Evolutionary conservation across 345 rosid species (phyloP).

Genomic region (Arabis hirsuta): DNA sequence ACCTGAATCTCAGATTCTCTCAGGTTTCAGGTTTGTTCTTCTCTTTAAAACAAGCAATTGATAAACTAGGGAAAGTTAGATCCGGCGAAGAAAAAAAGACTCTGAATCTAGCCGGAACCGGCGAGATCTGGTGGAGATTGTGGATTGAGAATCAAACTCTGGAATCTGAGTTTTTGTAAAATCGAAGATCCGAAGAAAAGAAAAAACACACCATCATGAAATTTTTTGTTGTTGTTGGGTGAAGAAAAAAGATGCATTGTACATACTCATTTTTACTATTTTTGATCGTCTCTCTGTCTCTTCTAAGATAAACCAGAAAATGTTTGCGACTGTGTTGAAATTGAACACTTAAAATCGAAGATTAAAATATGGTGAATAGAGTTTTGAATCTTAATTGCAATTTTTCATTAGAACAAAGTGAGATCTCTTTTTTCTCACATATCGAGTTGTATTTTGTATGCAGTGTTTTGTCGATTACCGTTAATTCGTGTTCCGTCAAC

Average conservation of each 20-base stretch:
- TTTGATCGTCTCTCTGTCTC: background rate
- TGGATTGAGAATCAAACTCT: conserved; percentile 9
- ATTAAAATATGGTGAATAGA: background rate
- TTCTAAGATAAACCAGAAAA: background rate
- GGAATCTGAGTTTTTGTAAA: conserved; percentile 34
- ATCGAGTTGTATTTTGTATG: conserved; percentile 25
- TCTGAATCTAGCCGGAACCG: background rate
- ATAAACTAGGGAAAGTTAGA: background rate
- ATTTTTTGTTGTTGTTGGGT: conserved; percentile 44
- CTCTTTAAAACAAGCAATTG: conserved; percentile 7
- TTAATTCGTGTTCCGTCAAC: conserved; percentile 27
- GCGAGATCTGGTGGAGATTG: conserved; percentile 27
- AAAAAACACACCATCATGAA: conserved; percentile 25
- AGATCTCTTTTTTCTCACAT: background rate
- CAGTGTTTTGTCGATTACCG: conserved; percentile 27
- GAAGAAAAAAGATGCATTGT: conserved; percentile 42
- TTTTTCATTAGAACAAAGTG: background rate
- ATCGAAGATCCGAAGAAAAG: conserved; percentile 11
- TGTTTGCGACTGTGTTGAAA: background rate
- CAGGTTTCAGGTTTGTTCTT: conserved; percentile 40
- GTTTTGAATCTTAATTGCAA: background rate
- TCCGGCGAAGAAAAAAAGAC: conserved; percentile 13
- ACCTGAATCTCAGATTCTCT: conserved; percentile 13
- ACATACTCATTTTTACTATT: conserved; percentile 37
- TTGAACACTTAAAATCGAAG: conserved; percentile 5